Base-by-base conservation (phyloP, 176 grass and related monocot species). In the Areca catechu region DNA sequence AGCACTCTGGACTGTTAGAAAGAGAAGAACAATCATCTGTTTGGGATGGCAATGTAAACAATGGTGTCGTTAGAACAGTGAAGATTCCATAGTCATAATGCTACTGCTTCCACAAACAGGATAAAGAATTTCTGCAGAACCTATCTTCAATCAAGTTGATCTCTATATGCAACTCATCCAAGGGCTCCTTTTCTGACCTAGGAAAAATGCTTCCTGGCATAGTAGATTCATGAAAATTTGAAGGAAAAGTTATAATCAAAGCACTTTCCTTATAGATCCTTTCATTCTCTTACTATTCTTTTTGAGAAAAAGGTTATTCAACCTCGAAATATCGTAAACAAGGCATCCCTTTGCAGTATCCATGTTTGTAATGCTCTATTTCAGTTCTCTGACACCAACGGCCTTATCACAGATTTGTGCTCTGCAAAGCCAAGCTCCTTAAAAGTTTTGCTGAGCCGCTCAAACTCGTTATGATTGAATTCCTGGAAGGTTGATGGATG, bases 41-140 rank as follows among this genome's bases (percentile, higher is more conserved):
- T 3, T 65, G 1, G 16, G 50, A 59, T 47, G 71, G 68, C 0
- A 65, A 57, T n/a, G 82, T 60, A 82, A 96, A 96, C 6, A 86
- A 65, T 0, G 91, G 91, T 6, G 86, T 55, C n/a, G 86, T 96
- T 68, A 96, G 76, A 68, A 96, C 53, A 0, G 86, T 90, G 22
- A 96, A 72, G 50, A 82, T 73, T 17, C 91, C 91, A 62, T 87
- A 96, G 29, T 90, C 91, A 10, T 84, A 87, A 73, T 96, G 91
- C 91, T 86, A 96, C 30, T 96, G 86, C 63, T 96, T 86, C 91
- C 91, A 96, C 30, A 96, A 69, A 74, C 84, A 66, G 0, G 22
- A 67, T 16, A 75, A 56, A 70, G 70, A 63, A 55, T 64, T 23
- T 4, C 0, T 3, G 19, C 43, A 55, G 1, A 37, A 52, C 51